Conservation (phyloP, 2,329 filamentous ascomycete species). For the Cercospora sp. region DNA sequence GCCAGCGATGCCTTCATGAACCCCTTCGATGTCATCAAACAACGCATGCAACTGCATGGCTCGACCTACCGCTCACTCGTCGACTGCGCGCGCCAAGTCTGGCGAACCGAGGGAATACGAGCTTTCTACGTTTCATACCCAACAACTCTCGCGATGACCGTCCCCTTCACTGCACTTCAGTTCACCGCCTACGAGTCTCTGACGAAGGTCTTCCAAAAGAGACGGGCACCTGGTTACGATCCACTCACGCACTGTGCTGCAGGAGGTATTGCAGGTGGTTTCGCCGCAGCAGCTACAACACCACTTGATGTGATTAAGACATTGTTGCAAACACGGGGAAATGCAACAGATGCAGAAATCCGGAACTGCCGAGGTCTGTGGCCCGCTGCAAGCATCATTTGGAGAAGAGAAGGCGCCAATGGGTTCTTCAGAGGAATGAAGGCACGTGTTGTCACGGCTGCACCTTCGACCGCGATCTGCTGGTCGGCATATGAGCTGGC, state of each 20-base stretch:
- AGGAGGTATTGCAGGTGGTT: slow-evolving; percentile 86
- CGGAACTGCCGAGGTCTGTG: slow-evolving; percentile 79
- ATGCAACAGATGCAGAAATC: slow-evolving; percentile 75
- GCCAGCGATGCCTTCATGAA: slow-evolving; percentile 99
- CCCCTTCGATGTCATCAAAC: slow-evolving; percentile 98
- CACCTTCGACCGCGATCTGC: slow-evolving; percentile 99
- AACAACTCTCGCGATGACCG: slow-evolving; percentile 96
- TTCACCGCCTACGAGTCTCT: slow-evolving; percentile 98
- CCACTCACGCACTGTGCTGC: slow-evolving; percentile 91
- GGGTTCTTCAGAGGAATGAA: slow-evolving; percentile 94
- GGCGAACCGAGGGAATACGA: slow-evolving; percentile 79
- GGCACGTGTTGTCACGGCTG: slow-evolving; percentile 89
- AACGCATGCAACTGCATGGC: slow-evolving; percentile 97
- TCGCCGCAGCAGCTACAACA: slow-evolving; percentile 90
- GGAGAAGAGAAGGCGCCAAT: slow-evolving; percentile 75
- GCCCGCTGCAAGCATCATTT: slow-evolving; percentile 77
- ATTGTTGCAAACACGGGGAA: slow-evolving; percentile 88
- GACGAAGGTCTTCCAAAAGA: slow-evolving; percentile 83
- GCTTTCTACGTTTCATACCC: slow-evolving; percentile 99
- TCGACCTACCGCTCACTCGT: slow-evolving; percentile 86
- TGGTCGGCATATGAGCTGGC: slow-evolving; percentile 78
- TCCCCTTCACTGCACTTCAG: slow-evolving; percentile 94
- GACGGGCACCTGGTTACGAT: slow-evolving; percentile 64
- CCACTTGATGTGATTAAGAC: slow-evolving; percentile 99
- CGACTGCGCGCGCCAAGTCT: slow-evolving; percentile 86